Percentiles rank a stretch among this genome's conserved stretches.
phyloP scores from a whole-genome alignment of 495 filamentous ascomycete genomes.

The Pseudevernia furfuracea region DNA sequence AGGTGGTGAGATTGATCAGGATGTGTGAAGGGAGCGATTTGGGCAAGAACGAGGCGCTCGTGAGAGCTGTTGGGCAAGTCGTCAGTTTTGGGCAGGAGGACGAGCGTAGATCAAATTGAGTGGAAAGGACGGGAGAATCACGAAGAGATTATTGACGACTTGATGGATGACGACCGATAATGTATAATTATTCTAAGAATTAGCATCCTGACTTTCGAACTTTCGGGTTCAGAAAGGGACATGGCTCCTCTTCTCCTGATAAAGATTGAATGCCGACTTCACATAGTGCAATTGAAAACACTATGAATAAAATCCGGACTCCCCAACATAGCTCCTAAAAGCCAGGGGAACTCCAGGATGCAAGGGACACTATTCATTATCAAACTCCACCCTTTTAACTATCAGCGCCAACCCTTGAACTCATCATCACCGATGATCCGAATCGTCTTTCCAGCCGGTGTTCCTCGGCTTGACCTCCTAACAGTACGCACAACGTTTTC shows the following conservation, averaged over 20 bases:
- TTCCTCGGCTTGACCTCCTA: slow-evolving; percentile 16
- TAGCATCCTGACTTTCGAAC: not conserved
- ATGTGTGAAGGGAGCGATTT: slow-evolving; percentile 7
- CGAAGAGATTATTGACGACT: not conserved
- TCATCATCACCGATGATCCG: slow-evolving; percentile 23
- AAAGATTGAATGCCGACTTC: not conserved
- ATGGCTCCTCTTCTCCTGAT: not conserved
- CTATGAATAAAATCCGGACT: no score
- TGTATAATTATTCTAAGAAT: not conserved
- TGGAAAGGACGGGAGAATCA: not conserved
- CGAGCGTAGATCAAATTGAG: not conserved
- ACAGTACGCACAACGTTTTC: slow-evolving; percentile 24
- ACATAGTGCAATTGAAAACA: no score
- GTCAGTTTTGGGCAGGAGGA: slow-evolving; percentile 5
- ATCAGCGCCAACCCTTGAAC: slow-evolving; percentile 16
- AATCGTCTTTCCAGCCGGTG: slow-evolving; percentile 20
- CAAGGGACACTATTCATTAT: not conserved
- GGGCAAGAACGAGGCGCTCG: slow-evolving; percentile 7
- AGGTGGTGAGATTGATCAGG: slow-evolving; percentile 6
- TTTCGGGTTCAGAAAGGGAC: not conserved
- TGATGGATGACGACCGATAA: not conserved
- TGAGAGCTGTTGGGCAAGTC: slow-evolving; percentile 14
- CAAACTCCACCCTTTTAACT: not conserved
- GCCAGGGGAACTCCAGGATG: not conserved
- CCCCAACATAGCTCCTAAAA: not conserved